Conservation (phyloP, 768 basidiomycete genomes). For the Solioccasus polychromus region DNA sequence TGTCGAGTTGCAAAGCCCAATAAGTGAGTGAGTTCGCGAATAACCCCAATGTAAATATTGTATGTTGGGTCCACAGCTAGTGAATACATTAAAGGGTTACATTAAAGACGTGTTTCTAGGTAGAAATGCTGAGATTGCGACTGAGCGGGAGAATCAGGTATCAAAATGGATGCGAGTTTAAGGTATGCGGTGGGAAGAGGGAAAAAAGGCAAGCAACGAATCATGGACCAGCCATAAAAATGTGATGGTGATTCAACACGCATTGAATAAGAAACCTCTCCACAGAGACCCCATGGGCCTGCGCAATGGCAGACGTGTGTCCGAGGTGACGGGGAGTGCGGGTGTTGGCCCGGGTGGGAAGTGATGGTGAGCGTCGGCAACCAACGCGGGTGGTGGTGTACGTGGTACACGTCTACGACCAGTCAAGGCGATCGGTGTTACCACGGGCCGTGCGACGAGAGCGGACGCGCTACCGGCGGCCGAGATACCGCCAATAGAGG, state of each 20-base stretch:
- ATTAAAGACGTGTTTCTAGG: constrained; percentile 26
- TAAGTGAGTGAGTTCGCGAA: constrained; percentile 3
- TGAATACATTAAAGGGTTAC: constrained; percentile 25
- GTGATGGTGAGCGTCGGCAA: constrained; percentile 3
- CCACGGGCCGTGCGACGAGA: constrained; percentile 1
- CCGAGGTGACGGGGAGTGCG: constrained; percentile 5
- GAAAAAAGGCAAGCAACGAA: not conserved
- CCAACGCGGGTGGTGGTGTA: constrained; percentile 1
- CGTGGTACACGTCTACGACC: constrained; percentile 1
- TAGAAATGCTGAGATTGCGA: constrained; percentile 25
- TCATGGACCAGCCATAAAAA: constrained; percentile 20
- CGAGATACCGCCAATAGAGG: constrained; percentile 46
- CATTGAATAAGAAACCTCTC: constrained; percentile 3
- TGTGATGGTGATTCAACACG: constrained; percentile 12
- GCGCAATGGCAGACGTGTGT: constrained; percentile 2
- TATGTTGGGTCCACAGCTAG: constrained; percentile 19
- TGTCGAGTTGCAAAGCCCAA: not conserved
- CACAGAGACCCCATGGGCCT: constrained; percentile 3
- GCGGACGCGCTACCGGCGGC: constrained; percentile 34
- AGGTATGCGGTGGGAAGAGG: constrained; percentile 5
- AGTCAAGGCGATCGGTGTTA: constrained; percentile 2
- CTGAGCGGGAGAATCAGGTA: constrained; percentile 19
- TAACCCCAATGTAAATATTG: constrained; percentile 18
- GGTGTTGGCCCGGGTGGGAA: constrained; percentile 5
- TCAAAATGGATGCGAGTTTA: constrained; percentile 17